Base-by-base conservation (phyloP, 2,329 filamentous ascomycete species). In the Penicillium sp. region DNA sequence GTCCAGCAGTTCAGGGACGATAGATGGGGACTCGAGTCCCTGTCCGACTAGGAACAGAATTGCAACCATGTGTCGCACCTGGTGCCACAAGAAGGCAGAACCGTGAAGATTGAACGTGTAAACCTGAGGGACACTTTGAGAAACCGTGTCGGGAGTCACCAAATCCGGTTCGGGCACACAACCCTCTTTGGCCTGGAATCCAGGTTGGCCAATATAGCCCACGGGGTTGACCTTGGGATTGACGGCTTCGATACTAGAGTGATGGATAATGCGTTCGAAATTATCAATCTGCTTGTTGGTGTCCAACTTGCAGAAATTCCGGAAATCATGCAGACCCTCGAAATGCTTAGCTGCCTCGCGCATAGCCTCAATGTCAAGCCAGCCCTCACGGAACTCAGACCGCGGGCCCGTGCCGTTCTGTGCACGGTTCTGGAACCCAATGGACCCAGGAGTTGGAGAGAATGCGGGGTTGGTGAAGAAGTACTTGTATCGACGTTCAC, bases 391-490 rank as follows among this genome's bases (percentile, higher is more conserved):
- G 36, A 71, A 69, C 25, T 73, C 69, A 15, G 65, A 62, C 19
- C 56, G 57, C 13, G 60, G 55, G 29, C 69, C 67, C 4, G 65
- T 61, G 64, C 61, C 57, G 27, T 55, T 60, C 36, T 62, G 55
- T 35, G 54, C 59, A 50, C 68, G 66, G 63, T 66, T 69, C 36
- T 78, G 77, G 45, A 84, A 74, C 6, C 83, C 84, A 38, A 82
- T 61, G 21, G 80, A 70, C 1, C 81, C 77, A 0, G 88, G 86
- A 5, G 84, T 80, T 0, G 91, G 91, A 2, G 86, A 79, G 70
- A 91, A 96, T 1, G 89, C 90, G 0, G 94, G 94, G 72, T 97
- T 91, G 0, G 94, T 97, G 79, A 99, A 99, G 80, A 96, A 97
- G 77, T 99, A 99, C 57, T 91, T 87, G 78, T 99, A 99, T 64